phyloP scores from a whole-genome alignment of 208 protist genomes.

The Trypanosoma lewisi region DNA sequence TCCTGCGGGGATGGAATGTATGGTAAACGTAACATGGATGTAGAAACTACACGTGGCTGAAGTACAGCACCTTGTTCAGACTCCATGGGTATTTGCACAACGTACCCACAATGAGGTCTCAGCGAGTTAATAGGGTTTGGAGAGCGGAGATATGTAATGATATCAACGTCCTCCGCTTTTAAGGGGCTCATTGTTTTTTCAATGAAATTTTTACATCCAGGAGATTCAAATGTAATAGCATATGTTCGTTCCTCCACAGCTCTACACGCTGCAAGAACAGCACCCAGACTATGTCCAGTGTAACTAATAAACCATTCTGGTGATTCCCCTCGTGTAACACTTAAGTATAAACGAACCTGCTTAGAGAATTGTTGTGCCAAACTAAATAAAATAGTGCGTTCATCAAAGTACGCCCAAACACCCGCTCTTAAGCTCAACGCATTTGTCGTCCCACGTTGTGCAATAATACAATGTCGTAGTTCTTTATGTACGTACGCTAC shows the following conservation, averaged over 20 bases:
- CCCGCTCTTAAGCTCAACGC: constrained; percentile 76
- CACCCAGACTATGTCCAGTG: constrained; percentile 90
- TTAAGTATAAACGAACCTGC: constrained; percentile 58
- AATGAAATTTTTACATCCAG: constrained; percentile 71
- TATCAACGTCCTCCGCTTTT: constrained; percentile 39
- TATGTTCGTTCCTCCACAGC: constrained; percentile 74
- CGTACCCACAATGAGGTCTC: constrained; percentile 80
- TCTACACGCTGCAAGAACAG: constrained; percentile 76
- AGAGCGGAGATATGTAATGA: constrained; percentile 78
- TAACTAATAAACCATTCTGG: constrained; percentile 72
- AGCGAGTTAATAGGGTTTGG: constrained; percentile 92
- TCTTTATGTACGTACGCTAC: constrained; percentile 77
- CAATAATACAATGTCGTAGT: constrained; percentile 74
- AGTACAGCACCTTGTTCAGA: not conserved
- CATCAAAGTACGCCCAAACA: constrained; percentile 90
- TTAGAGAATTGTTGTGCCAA: constrained; percentile 86
- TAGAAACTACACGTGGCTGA: constrained; percentile 16
- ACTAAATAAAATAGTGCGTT: constrained; percentile 84
- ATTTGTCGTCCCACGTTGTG: constrained; percentile 85
- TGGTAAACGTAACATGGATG: constrained; percentile 43
- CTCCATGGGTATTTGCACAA: constrained; percentile 58
- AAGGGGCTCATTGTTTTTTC: constrained; percentile 49
- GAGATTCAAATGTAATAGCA: constrained; percentile 87
- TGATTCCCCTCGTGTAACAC: constrained; percentile 16
- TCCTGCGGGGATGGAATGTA: constrained; percentile 65